Evolutionary conservation across 768 basidiomycete species (phyloP), one percentile per base, ranked within the genome.

Genomic region (Lanmaoa rubissima): DNA sequence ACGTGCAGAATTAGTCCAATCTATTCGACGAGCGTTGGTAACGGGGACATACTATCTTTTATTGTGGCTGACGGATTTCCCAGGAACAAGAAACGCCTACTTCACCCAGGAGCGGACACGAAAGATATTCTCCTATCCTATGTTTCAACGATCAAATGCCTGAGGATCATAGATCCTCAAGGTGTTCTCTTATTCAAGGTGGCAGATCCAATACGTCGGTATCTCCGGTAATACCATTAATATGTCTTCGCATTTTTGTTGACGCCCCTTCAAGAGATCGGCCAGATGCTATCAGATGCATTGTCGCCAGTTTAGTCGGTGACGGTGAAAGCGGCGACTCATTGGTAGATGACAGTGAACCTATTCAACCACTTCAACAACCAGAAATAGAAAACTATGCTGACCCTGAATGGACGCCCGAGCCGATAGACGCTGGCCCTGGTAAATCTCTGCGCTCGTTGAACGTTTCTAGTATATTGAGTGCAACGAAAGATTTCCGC

Each of bases 51-150:
- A 16, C 42, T 53, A 13, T 53, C 19, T 24, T 54, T 28, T 28
- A 16, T 51, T 14, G 6, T 36, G 26, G 38, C 38, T 66, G 34
- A 68, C 50, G 38, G 4, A 31, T 42, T 36, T 12, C 43, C 13
- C 67, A 97, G 93, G 11, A 94, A 92, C 64, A 82, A 82, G 54
- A 88, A 87, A 66, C 88, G 97, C 5, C 80, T 99, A 1, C 83
- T 99, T 7, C 95, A 98, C 66, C 97, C 96, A 1, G 97, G 96
- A 3, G 93, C 94, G 5, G 94, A 94, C 61, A 99, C 97, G 1
- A 90, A 89, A 66, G 84, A 91, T 58, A 94, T 99, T 55, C 76
- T 98, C 13, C 76, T 83, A 0, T 88, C 91, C 77, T 99, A 99
- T 71, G 91, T 98, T 11, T 84, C 88, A 1, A 94, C 92, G 1